Conservation (phyloP, 164 flowering plant genomes). For the Taxillus chinensis region DNA sequence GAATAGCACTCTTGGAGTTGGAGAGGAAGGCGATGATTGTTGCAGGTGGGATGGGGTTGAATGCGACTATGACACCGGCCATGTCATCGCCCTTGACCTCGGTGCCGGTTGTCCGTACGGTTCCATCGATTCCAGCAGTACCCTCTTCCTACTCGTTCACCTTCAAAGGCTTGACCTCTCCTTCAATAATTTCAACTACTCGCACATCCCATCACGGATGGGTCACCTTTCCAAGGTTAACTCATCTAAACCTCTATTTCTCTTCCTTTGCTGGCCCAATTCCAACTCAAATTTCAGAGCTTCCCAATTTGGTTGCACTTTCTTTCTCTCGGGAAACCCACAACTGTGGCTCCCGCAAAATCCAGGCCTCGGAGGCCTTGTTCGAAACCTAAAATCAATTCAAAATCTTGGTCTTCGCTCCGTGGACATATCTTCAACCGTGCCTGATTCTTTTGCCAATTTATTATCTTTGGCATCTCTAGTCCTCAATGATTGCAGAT, state of each 20-base stretch:
- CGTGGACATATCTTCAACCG: slow-evolving; percentile 6
- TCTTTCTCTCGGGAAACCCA: slow-evolving; percentile 8
- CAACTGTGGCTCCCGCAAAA: background rate
- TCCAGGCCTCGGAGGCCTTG: background rate
- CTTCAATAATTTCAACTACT: no score
- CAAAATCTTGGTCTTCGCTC: slow-evolving; percentile 12
- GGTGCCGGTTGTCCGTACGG: slow-evolving; percentile 15
- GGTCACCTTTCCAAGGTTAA: slow-evolving; percentile 5
- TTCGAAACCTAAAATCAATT: slow-evolving; percentile 6
- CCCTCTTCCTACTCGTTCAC: no score
- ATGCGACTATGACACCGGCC: slow-evolving; percentile 11
- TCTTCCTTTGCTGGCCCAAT: slow-evolving; percentile 19
- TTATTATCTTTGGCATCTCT: slow-evolving; percentile 10
- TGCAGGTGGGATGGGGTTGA: slow-evolving; percentile 20
- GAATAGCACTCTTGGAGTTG: background rate
- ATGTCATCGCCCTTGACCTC: slow-evolving; percentile 19
- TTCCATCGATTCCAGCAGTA: slow-evolving; percentile 11
- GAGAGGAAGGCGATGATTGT: slow-evolving; percentile 9
- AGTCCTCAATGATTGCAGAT: background rate
- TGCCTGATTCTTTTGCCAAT: slow-evolving; percentile 10
- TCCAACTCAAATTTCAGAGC: slow-evolving; percentile 11
- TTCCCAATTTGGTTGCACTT: slow-evolving; percentile 15
- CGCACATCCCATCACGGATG: no score
- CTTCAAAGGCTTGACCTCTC: no score
- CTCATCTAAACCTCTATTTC: slow-evolving; percentile 14